Evolutionary conservation across 345 rosid species (phyloP), one percentile per base, ranked within the genome.

Genomic region (Pugionium cornutum): DNA sequence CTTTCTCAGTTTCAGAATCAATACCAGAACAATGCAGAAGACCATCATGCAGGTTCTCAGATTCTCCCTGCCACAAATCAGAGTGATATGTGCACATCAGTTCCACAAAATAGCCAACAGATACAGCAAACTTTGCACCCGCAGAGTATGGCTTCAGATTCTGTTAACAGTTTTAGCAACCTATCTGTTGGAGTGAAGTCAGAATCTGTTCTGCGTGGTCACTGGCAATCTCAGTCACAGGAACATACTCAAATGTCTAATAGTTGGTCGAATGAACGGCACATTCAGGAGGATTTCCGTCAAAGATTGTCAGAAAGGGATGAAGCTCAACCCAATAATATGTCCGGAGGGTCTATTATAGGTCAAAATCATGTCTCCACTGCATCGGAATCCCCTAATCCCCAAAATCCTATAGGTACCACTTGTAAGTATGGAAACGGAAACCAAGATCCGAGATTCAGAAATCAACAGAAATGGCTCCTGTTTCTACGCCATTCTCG

Each of bases 401-500:
- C 66, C 18, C 62, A 57, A 53, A 86, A 68, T 68, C 62, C 81
- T 27, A 73, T 67, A 49, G 67, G 74, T 59, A 70, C 80, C 41
- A 63, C 79, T 66, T 76, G 58, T 72, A 90, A 73, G 70, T 80
- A 82, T 58, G 84, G 84, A 75, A 84, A 77, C 51, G 80, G 85
- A 53, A 81, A 78, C 74, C 86, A 77, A 60, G 96, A 90, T 47
- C 79, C 76, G 53, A 87, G 85, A 67, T 86, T 86, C 67, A 79
- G 78, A 69, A 84, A 90, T 70, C 99, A 94, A 70, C 83, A 76
- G 76, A 88, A 77, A 64, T 94, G 99, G 99, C 89, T 94, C 66
- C 73, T 94, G 81, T 82, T 90, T 73, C 72, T 94, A 77, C 82
- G 88, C 52, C 99, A 94, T 85, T 92, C 99, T 48, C 89, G 92